Evolutionary conservation across 768 basidiomycete species (phyloP).

Genomic region (Boletus subcaerulescens): DNA sequence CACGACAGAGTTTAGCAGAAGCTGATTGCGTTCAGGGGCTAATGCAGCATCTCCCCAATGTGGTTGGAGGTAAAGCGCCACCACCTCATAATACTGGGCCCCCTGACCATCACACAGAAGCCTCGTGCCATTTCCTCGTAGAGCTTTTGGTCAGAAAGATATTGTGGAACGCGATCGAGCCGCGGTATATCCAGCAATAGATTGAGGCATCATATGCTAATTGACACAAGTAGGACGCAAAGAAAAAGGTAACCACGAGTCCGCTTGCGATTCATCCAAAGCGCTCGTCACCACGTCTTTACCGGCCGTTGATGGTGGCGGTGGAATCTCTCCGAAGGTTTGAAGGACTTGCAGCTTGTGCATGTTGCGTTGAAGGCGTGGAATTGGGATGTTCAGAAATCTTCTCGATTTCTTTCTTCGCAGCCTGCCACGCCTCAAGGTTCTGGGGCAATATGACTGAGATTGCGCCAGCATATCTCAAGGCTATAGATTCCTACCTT

Average conservation of each 20-base stretch:
- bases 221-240: slow-evolving; percentile 12
- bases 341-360: slow-evolving; percentile 35
- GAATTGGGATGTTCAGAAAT: slow-evolving; percentile 90
- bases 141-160: slow-evolving; percentile 10
- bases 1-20: background rate
- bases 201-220: slow-evolving; percentile 17
- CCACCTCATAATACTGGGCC: background rate
- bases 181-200: slow-evolving; percentile 22
- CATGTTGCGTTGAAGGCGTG: slow-evolving; percentile 40
- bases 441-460: slow-evolving; percentile 54
- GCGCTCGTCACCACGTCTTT: slow-evolving; percentile 20
- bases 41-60: background rate
- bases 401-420: slow-evolving; percentile 84
- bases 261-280: slow-evolving; percentile 9
- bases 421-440: slow-evolving; percentile 95
- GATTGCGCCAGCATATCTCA: slow-evolving; percentile 4
- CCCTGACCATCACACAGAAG: background rate
- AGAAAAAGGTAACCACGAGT: slow-evolving; percentile 8
- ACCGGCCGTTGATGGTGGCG: slow-evolving; percentile 67
- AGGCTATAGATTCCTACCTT: slow-evolving; percentile 52
- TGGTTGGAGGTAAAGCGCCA: slow-evolving; percentile 1
- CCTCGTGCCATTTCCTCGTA: slow-evolving; percentile 10
- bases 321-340: slow-evolving; percentile 61
- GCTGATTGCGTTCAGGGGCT: slow-evolving; percentile 12
- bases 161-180: slow-evolving; percentile 6